These are phyloP conservation scores for Russula griseocarnosa DNA, from an alignment of 768 basidiomycete species.

Conservation along the genomic window DNA sequence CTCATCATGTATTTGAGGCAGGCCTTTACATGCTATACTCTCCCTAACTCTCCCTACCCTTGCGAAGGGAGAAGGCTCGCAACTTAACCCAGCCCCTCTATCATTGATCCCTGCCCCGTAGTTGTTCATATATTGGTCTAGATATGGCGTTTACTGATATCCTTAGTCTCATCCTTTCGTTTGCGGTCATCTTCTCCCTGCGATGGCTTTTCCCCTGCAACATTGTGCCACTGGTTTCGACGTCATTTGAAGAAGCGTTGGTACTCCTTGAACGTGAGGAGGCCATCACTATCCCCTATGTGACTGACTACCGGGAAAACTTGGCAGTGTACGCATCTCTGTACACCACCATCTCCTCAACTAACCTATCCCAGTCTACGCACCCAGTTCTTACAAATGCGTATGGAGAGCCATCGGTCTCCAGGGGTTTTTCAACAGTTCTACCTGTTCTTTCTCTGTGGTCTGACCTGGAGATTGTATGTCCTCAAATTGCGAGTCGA, in stretches of 20 bases:
- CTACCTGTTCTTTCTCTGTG: not conserved
- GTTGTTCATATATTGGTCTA: not conserved
- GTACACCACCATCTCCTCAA: not conserved
- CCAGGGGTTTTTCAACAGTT: not conserved
- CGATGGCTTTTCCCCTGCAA: not conserved
- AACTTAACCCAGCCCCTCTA: not conserved
- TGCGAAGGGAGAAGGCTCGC: no score
- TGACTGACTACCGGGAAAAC: not conserved
- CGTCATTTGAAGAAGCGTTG: not conserved
- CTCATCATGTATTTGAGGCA: no score
- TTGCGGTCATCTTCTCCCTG: not conserved
- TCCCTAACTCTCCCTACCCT: no score
- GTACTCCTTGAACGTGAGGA: not conserved
- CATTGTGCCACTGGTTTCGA: not conserved
- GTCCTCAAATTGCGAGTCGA: not conserved
- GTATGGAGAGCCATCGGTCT: slow-evolving; percentile 1
- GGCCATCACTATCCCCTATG: not conserved
- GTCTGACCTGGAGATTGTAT: slow-evolving; percentile 12
- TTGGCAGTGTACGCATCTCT: not conserved
- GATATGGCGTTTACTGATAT: not conserved
- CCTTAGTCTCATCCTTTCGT: not conserved
- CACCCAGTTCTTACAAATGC: not conserved
- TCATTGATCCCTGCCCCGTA: not conserved
- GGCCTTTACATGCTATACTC: no score
- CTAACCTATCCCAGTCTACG: not conserved